Evolutionary conservation across 306 rosid genomes (phyloP), one percentile per base, ranked within the genome.

Genomic region (Rosa rugosa): DNA sequence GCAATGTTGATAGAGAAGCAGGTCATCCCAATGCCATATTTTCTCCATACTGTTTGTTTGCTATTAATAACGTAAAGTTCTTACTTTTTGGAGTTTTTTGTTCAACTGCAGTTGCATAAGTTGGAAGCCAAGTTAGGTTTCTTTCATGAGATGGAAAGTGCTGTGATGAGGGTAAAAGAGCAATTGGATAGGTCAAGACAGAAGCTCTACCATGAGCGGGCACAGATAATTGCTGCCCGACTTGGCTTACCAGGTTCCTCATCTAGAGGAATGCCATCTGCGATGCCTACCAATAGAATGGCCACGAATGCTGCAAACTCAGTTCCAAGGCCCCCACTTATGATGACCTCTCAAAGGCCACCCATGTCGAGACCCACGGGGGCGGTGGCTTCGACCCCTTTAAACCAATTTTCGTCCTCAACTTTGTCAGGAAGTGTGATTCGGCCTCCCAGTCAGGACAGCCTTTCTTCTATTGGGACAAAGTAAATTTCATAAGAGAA

Each of bases 151-250:
- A 82, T 89, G 89, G 98, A 94, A 72, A 87, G 81, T 80, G 89
- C 89, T 64, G 88, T 87, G 25, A 72, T 88, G 92, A 94, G 96
- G 80, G 86, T 84, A 73, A 91, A 88, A 81, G 98, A 94, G 86
- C 92, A 89, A 79, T 76, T 94, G 75, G 98, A 94, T 65, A 83
- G 97, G 78, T 89, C 96, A 72, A 91, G 97, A 77, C 97, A 90
- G 79, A 91, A 87, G 85, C 97, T 94, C 64, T 94, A 86, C 88
- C 98, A 94, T 77, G 98, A 94, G 72, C 91, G 98, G 71, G 96
- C 96, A 25, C 77, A 89, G 85, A 91, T 94, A 72, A 94, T 94
- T 75, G 91, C 97, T 41, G 85, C 96, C 67, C 88, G 91, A 73
- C 91, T 92, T 41, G 97, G 97, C 71, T 2, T 90, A 73, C 91